These are phyloP conservation scores for Papiliotrema terrestris DNA, from an alignment of 1,284 basidiomycete species.

Conservation along the genomic window DNA sequence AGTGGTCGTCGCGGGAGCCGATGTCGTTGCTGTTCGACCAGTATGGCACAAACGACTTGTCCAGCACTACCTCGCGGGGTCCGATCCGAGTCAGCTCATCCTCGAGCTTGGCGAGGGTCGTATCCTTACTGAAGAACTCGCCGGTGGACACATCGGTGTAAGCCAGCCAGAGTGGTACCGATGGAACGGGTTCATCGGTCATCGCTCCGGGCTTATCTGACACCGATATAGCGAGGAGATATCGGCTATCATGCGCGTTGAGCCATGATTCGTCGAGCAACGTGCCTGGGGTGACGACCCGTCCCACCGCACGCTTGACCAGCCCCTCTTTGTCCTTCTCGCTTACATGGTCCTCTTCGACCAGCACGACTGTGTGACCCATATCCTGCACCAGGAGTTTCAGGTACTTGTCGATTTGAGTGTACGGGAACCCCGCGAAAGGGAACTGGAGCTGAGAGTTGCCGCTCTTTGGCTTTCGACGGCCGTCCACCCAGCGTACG, in stretches of 20 bases:
- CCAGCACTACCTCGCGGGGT: constrained; percentile 77
- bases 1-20: background rate
- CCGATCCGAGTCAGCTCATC: constrained; percentile 80
- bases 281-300: constrained; percentile 87
- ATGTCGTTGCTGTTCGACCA: constrained; percentile 15
- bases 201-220: constrained; percentile 8
- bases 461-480: background rate
- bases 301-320: constrained; percentile 62
- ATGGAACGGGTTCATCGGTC: background rate
- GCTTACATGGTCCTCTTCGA: constrained; percentile 71
- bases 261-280: constrained; percentile 85
- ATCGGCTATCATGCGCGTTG: constrained; percentile 80
- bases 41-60: constrained; percentile 49
- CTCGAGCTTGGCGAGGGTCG: constrained; percentile 58
- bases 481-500: constrained; percentile 27
- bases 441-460: constrained; percentile 48
- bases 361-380: constrained; percentile 79
- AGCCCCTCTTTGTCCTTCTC: constrained; percentile 5
- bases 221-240: constrained; percentile 67
- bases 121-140: constrained; percentile 76
- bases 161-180: constrained; percentile 58
- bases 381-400: constrained; percentile 78
- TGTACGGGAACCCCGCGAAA: constrained; percentile 87
- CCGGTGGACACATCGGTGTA: constrained; percentile 96
- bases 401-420: constrained; percentile 78